Conservation (phyloP, 768 basidiomycete genomes). For the Suillus spraguei region DNA sequence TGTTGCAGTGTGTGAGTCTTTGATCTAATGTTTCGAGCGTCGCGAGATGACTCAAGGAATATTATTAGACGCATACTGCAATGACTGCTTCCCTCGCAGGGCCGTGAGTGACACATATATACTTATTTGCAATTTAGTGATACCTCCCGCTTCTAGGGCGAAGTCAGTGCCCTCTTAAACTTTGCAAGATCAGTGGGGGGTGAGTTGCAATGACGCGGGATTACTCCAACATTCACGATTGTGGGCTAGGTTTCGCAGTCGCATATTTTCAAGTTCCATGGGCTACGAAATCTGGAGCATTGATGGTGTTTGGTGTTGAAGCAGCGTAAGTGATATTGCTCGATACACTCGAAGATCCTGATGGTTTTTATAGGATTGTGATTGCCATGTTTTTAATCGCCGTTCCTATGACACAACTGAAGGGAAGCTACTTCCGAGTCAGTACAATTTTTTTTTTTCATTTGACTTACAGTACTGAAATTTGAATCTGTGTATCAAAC, state of each 20-base stretch:
- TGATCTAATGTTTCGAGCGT: not conserved
- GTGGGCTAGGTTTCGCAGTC: no score
- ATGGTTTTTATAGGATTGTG: no score
- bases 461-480: no score
- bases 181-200: no score
- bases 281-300: no score
- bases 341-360: not conserved
- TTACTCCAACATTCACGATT: no score
- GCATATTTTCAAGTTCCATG: no score
- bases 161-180: conserved; percentile 29
- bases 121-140: not conserved
- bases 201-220: no score
- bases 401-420: conserved; percentile 19
- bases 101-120: conserved; percentile 21
- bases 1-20: conserved; percentile 39
- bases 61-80: conserved; percentile 38
- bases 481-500: no score
- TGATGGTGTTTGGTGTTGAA: conserved; percentile 13
- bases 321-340: no score
- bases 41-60: not conserved
- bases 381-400: conserved; percentile 24
- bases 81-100: conserved; percentile 38
- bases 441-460: no score
- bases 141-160: conserved; percentile 13
- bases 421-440: conserved; percentile 24